A percentile compares a stretch with the other conserved stretches of the same genome.
phyloP scores from a whole-genome alignment of 2,329 filamentous ascomycete species.

The Colletotrichum sp. region DNA sequence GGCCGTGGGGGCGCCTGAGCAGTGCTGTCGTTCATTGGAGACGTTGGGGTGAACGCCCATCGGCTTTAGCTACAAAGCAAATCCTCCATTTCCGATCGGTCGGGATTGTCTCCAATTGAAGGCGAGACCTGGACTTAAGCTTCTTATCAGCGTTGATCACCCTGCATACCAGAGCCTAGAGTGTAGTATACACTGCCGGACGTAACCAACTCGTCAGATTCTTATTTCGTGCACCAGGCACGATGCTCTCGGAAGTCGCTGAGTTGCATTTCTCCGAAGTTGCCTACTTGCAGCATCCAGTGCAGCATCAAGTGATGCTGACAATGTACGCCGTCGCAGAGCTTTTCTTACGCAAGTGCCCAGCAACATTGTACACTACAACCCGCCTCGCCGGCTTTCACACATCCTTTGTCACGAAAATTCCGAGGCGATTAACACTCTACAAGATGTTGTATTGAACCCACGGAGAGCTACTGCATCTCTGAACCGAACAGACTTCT shows the following conservation, averaged over 20 bases:
- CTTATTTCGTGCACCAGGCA: background rate
- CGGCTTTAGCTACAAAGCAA: conserved; percentile 3
- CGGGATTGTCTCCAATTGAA: background rate
- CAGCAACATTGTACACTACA: background rate
- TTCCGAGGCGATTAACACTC: background rate
- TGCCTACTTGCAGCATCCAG: background rate
- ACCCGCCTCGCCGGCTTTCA: background rate
- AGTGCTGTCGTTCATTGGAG: background rate
- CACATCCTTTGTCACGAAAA: background rate
- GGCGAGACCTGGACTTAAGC: background rate
- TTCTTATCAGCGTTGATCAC: background rate
- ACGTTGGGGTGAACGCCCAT: background rate
- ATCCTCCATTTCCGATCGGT: conserved; percentile 9
- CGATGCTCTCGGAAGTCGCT: background rate
- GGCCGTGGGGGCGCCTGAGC: background rate
- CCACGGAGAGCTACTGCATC: background rate
- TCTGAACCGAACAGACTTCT: background rate
- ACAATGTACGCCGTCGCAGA: background rate
- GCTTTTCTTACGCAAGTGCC: background rate
- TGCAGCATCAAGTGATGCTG: background rate
- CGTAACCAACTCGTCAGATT: background rate
- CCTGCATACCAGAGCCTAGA: background rate
- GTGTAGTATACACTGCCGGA: background rate
- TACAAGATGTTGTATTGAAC: background rate
- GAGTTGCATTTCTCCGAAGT: background rate